These are phyloP conservation scores for Paecilomyces dactylethromorphus DNA, from an alignment of 2,329 filamentous ascomycete species.

Conservation along the genomic window DNA sequence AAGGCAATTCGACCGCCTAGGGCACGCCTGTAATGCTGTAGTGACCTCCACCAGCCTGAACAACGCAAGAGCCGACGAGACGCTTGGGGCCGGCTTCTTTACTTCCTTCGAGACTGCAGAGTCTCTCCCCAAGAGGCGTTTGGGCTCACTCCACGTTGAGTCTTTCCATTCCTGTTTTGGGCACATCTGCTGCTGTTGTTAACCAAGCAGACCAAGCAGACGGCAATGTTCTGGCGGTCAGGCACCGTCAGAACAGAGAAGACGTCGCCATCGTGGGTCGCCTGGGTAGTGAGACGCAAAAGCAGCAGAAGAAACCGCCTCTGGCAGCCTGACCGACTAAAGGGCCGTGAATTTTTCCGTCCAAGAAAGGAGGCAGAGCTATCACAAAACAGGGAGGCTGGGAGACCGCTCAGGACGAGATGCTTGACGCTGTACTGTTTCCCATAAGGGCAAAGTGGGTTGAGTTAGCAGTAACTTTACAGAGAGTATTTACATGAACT, in stretches of 20 bases:
- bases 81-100: background rate
- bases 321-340: background rate
- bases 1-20: slow-evolving; percentile 5
- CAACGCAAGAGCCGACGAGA: too few species aligned
- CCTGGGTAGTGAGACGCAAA: background rate
- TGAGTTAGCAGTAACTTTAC: background rate
- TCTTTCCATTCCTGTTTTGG: slow-evolving; percentile 13
- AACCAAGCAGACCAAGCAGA: slow-evolving; percentile 3
- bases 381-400: background rate
- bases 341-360: background rate
- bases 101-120: background rate
- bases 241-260: background rate
- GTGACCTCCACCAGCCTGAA: background rate
- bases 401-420: background rate
- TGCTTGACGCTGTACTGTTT: background rate
- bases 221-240: background rate
- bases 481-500: background rate
- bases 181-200: slow-evolving; percentile 21
- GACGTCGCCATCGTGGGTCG: background rate
- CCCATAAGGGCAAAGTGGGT: too few species aligned
- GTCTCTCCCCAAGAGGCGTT: background rate
- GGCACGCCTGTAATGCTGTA: background rate
- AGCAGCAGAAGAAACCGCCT: background rate
- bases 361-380: background rate
- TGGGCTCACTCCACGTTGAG: background rate